phyloP scores from a whole-genome alignment of 768 basidiomycete species.

The Agrocybe praecox region DNA sequence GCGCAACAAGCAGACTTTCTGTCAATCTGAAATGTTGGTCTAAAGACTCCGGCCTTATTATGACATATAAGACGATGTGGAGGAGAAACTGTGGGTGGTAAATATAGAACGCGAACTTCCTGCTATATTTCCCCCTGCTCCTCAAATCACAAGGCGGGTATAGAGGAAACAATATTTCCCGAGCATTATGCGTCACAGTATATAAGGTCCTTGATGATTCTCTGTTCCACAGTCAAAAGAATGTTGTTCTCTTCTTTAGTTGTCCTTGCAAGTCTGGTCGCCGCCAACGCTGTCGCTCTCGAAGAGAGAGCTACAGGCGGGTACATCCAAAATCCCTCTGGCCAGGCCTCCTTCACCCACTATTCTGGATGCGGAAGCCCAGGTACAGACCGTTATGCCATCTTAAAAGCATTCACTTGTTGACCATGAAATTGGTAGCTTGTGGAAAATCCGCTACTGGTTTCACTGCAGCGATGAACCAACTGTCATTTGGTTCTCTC shows the following conservation, averaged over 20 bases:
- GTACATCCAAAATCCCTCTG: constrained; percentile 55
- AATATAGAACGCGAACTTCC: background rate
- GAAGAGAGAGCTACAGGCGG: constrained; percentile 45
- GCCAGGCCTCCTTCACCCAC: constrained; percentile 57
- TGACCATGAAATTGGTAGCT: constrained; percentile 29
- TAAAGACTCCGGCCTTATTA: background rate
- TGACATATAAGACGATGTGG: background rate
- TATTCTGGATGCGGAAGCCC: constrained; percentile 53
- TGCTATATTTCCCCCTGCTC: background rate
- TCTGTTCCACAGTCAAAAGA: background rate
- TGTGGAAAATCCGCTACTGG: constrained; percentile 53
- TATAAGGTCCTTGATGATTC: constrained; percentile 11
- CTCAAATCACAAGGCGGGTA: background rate
- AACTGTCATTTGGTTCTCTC: constrained; percentile 54
- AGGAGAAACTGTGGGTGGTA: background rate
- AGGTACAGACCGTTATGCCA: constrained; percentile 31
- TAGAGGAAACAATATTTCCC: constrained; percentile 3
- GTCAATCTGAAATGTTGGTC: background rate
- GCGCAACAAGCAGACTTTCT: background rate
- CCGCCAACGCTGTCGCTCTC: constrained; percentile 25
- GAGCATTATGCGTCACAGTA: constrained; percentile 18
- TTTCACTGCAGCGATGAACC: constrained; percentile 59
- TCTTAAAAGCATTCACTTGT: background rate
- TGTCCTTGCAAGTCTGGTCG: constrained; percentile 20
- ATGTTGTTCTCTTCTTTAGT: constrained; percentile 20